Evolutionary conservation across 495 filamentous ascomycete species (phyloP).

Genomic region (Ramalina intermedia): DNA sequence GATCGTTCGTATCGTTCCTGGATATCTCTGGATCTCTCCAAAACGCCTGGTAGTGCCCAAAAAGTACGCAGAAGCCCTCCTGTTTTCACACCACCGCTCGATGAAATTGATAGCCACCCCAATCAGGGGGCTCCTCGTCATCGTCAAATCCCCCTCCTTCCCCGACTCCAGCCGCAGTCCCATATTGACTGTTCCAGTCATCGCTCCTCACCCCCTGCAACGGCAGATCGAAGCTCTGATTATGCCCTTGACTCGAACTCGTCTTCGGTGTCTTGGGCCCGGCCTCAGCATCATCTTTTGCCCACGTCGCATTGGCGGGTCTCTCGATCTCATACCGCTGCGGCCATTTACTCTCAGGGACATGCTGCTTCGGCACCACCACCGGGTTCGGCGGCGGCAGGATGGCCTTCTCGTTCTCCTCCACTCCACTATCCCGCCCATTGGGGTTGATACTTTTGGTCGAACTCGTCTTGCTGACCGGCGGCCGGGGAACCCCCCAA

Average conservation of each 20-base stretch:
- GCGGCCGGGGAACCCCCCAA: background rate
- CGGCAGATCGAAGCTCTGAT: conserved; percentile 11
- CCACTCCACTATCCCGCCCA: background rate
- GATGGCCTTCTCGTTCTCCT: background rate
- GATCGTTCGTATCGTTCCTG: background rate
- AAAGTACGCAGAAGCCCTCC: background rate
- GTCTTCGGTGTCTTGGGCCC: background rate
- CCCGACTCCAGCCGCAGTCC: too few relatives aligned
- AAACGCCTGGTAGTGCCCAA: background rate
- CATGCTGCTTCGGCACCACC: background rate
- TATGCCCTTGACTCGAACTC: background rate
- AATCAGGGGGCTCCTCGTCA: background rate
- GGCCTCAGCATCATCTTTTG: conserved; percentile 5
- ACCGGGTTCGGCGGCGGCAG: background rate
- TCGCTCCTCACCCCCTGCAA: conserved; percentile 8
- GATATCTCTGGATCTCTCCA: background rate
- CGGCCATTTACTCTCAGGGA: background rate
- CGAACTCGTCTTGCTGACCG: background rate
- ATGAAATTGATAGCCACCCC: conserved; percentile 2
- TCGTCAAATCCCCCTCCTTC: background rate
- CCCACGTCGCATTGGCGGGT: conserved; percentile 10
- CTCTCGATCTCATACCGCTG: conserved; percentile 4
- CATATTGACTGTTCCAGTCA: background rate
- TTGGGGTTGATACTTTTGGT: background rate
- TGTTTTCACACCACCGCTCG: conserved; percentile 3